A percentile compares a stretch with the other conserved stretches of the same genome.
These are phyloP conservation scores for Samsoniella hepiali DNA, from an alignment of 2,329 filamentous ascomycete species.

Conservation along the genomic window DNA sequence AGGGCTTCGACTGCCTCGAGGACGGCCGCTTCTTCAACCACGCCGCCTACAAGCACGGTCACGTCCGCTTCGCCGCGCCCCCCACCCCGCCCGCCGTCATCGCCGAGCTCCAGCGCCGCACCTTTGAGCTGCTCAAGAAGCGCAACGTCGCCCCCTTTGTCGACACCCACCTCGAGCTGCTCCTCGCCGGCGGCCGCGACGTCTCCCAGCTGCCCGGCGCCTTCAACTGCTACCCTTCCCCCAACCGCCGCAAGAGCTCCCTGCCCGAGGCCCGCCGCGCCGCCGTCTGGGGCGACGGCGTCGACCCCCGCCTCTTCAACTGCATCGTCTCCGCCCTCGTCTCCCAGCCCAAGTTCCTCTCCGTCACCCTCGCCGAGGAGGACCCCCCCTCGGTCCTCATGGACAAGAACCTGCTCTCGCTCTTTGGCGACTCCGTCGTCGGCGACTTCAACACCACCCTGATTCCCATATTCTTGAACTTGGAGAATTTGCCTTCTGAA, in stretches of 20 bases:
- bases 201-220: slow-evolving; percentile 38
- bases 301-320: slow-evolving; percentile 62
- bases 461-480: slow-evolving; percentile 84
- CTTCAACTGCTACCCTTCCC: slow-evolving; percentile 36
- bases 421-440: slow-evolving; percentile 71
- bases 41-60: slow-evolving; percentile 36
- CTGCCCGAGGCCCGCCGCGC: slow-evolving; percentile 32
- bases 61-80: slow-evolving; percentile 49
- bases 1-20: slow-evolving; percentile 81
- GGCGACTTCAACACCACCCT: slow-evolving; percentile 69
- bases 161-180: slow-evolving; percentile 64
- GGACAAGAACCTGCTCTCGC: slow-evolving; percentile 62
- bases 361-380: slow-evolving; percentile 67
- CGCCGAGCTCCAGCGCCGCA: slow-evolving; percentile 75
- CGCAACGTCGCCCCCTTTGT: slow-evolving; percentile 72
- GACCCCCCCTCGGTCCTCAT: slow-evolving; percentile 72
- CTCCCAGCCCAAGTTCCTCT: slow-evolving; percentile 66
- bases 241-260: slow-evolving; percentile 36
- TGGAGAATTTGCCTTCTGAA: slow-evolving; percentile 76
- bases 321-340: slow-evolving; percentile 60
- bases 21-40: slow-evolving; percentile 63
- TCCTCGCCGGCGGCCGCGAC: slow-evolving; percentile 74
- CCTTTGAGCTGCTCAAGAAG: slow-evolving; percentile 78
- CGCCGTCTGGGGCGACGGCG: slow-evolving; percentile 52
- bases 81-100: slow-evolving; percentile 75